These are phyloP conservation scores for Cystofilobasidium bisporidii DNA, from an alignment of 768 basidiomycete genomes.

Conservation along the genomic window DNA sequence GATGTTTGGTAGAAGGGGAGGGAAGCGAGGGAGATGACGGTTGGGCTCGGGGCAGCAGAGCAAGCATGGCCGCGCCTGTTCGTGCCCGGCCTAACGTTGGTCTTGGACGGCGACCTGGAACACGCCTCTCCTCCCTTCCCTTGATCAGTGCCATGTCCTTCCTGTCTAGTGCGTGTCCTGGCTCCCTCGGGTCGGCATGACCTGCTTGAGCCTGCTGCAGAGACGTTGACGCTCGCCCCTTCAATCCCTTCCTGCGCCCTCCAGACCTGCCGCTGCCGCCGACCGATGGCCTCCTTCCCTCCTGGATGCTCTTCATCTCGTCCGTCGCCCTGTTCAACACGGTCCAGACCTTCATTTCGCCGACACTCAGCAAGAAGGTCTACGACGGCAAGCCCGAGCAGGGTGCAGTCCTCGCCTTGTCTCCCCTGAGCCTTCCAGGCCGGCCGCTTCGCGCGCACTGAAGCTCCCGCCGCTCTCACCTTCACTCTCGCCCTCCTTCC, in stretches of 20 bases:
- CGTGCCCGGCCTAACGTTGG: too few species aligned
- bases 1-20: too few species aligned
- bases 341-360: constrained; percentile 66
- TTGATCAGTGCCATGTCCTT: too few species aligned
- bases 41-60: too few species aligned
- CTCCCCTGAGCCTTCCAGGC: neutral
- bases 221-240: too few species aligned
- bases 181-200: too few species aligned
- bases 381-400: constrained; percentile 50
- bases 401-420: constrained; percentile 34
- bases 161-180: neutral
- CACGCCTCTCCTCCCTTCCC: too few species aligned
- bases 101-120: too few species aligned
- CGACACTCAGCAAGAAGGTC: constrained; percentile 64
- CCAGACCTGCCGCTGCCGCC: constrained; percentile 40
- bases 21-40: too few species aligned
- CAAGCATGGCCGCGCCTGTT: too few species aligned
- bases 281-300: constrained; percentile 58
- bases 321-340: constrained; percentile 74
- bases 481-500: neutral
- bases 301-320: constrained; percentile 79
- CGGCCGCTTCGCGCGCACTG: neutral
- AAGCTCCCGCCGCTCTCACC: neutral
- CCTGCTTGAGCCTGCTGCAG: too few species aligned
- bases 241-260: too few species aligned